Base-by-base conservation (phyloP, 805 yeast genomes). In the Kuraishia capsulata region DNA sequence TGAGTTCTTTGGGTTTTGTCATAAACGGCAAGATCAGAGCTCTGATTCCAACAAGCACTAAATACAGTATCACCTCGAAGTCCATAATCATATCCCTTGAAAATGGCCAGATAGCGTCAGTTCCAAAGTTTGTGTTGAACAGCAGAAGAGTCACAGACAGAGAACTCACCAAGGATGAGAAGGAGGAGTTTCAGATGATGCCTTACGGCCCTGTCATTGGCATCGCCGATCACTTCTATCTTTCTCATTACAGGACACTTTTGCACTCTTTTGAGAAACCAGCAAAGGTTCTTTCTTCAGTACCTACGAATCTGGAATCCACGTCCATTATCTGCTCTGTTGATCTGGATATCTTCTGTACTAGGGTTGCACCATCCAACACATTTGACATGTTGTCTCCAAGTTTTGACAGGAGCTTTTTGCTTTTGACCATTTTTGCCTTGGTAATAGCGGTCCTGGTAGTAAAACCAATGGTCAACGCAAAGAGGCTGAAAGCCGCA, bases 301-400 rank as follows among this genome's bases (percentile, higher is more conserved):
- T 64, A 3, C 67, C 83, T 2, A 83, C 97, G 0, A 69, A 73
- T 30, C 63, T 88, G 37, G 97, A 90, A 59, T 84, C 95, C 2
- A 88, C 97, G 0, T 67, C 81, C 2, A 67, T 85, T 16, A 72
- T 84, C 1, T 78, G 92, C 43, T 65, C 71, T 28, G 60, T 76
- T 33, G 36, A 39, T 24, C 57, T 67, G n/a, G 94, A 86, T 52
- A 55, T 82, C 5, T 89, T 84, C 61, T 84, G 89, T 51, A 80
- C 94, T 0, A 67, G 76, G 40, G 68, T 83, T 14, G 72, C 81
- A 37, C 96, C 97, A 1, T 85, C 96, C 0, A 73, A 74, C 32
- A 84, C 86, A 30, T 89, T 85, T 59, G 98, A 90, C 59, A 65
- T 75, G 37, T 67, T 90, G 54, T 73, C 78, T 20, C 61, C 68